phyloP scores from a whole-genome alignment of 192 early-diverging fungal species.

The Phycomyces blakesleeanus region DNA sequence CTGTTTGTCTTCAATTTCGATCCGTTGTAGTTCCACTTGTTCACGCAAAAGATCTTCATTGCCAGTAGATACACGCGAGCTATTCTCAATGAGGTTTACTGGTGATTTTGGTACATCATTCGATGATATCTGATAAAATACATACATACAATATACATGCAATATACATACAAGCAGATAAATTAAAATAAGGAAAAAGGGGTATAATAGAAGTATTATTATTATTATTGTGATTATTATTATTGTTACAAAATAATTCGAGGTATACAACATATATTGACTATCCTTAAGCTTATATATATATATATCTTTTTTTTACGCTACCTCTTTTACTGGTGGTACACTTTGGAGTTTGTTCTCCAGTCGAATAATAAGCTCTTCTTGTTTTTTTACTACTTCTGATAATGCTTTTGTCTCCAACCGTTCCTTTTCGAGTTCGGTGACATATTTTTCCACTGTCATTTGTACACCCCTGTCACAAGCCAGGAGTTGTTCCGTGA shows the following conservation, averaged over 20 bases:
- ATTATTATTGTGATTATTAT: no score
- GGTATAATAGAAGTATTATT: no score
- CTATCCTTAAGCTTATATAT: not conserved
- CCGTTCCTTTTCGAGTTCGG: constrained; percentile 17
- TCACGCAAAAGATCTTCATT: constrained; percentile 13
- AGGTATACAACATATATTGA: no score
- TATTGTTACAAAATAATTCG: no score
- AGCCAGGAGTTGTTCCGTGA: constrained; percentile 6
- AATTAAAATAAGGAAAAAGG: no score
- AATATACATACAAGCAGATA: no score
- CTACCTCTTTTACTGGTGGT: not conserved
- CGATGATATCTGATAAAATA: no score
- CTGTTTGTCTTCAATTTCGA: constrained; percentile 28
- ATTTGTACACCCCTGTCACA: constrained; percentile 20
- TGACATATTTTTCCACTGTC: constrained; percentile 23
- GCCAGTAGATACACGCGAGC: not conserved
- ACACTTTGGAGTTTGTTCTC: not conserved
- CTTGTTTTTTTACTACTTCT: constrained; percentile 22
- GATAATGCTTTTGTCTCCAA: constrained; percentile 11
- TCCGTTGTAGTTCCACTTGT: constrained; percentile 21
- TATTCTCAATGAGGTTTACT: not conserved
- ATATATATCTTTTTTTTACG: not conserved
- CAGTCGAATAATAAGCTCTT: constrained; percentile 17
- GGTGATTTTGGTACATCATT: no score
- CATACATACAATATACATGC: no score